Evolutionary conservation across 176 grass and related monocot species (phyloP).

Genomic region (Dendrocalamus sinicus): DNA sequence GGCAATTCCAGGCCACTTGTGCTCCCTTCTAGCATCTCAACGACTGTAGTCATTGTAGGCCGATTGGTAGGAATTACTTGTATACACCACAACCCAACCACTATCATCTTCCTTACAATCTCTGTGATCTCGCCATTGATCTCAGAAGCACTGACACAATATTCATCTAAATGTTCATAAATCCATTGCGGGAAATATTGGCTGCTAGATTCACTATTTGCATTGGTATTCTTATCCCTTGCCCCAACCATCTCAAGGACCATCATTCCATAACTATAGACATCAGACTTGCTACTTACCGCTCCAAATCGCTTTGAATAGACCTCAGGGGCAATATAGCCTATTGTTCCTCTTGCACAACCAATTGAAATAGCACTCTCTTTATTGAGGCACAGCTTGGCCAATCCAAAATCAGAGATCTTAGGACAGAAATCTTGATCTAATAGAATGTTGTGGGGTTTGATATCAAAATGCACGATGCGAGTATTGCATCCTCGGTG

Average conservation of each 20-base stretch:
- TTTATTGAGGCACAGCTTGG: conserved; percentile 36
- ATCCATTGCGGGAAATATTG: conserved; percentile 53
- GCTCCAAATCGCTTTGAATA: conserved; percentile 44
- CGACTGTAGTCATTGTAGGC: conserved; percentile 52
- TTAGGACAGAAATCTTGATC: conserved; percentile 51
- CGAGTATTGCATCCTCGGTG: conserved; percentile 48
- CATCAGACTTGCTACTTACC: conserved; percentile 59
- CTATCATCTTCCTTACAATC: conserved; percentile 50
- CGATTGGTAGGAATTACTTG: conserved; percentile 46
- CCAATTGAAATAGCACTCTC: conserved; percentile 42
- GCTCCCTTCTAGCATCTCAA: conserved; percentile 59
- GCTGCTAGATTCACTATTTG: conserved; percentile 10
- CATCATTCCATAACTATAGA: conserved; percentile 72
- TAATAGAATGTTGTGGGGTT: conserved; percentile 48
- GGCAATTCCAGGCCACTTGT: conserved; percentile 41
- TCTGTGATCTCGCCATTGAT: conserved; percentile 35
- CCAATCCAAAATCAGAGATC: conserved; percentile 52
- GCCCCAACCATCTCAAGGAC: conserved; percentile 63
- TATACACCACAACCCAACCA: conserved; percentile 66
- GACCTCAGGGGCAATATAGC: conserved; percentile 43
- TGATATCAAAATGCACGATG: conserved; percentile 54
- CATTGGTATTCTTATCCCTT: conserved; percentile 33
- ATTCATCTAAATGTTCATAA: conserved; percentile 51
- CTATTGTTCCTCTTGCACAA: conserved; percentile 46
- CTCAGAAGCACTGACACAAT: conserved; percentile 41